Evolutionary conservation across 192 early-diverging fungal genomes (phyloP), one percentile per base, ranked within the genome.

Genomic region (Spizellomyces punctatus): DNA sequence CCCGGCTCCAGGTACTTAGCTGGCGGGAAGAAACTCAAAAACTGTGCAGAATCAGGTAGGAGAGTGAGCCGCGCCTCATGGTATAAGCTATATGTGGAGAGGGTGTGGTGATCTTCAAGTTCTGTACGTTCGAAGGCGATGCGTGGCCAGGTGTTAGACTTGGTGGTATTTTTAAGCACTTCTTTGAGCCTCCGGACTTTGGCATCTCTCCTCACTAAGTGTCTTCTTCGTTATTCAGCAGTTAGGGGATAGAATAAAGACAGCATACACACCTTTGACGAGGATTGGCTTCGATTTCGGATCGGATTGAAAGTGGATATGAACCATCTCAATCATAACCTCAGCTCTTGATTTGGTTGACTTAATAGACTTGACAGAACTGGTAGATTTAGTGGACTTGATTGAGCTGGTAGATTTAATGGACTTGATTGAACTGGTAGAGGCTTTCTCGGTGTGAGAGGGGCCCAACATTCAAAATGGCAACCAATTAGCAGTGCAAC

Each of bases 11-110:
- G 57, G 12, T 58, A 59, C 43, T 45, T 27, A 5, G 19, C 14
- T n/a, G 50, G 50, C 12, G 50, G 68, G n/a, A 70, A 42, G 47
- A 70, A 61, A 19, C 46, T 0, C 44, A 46, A 12, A 59, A 70
- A 70, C 1, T 16, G 22, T 10, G 7, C n/a, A n/a, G 55, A 59
- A 62, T 62, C 57, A 10, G 68, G 68, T 10, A 70, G 59, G 10
- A 0, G 21, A 27, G 14, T 10, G 12, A 61, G 59, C 21, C 59
- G 59, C 12, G 59, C 59, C 12, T 54, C 17, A 54, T 54, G 12
- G 50, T 54, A 54, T 19, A 54, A 19, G 50, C 50, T 19, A 19
- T 54, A 54, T 12, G 17, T 19, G 50, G 50, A 54, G 17, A 54
- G 50, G 50, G 50, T 12, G 0, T 54, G 50, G 50, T 54, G 50